Percentiles rank a stretch among this genome's conserved stretches.
phyloP scores from a whole-genome alignment of 208 protist species.

The Leishmania mexicana region DNA sequence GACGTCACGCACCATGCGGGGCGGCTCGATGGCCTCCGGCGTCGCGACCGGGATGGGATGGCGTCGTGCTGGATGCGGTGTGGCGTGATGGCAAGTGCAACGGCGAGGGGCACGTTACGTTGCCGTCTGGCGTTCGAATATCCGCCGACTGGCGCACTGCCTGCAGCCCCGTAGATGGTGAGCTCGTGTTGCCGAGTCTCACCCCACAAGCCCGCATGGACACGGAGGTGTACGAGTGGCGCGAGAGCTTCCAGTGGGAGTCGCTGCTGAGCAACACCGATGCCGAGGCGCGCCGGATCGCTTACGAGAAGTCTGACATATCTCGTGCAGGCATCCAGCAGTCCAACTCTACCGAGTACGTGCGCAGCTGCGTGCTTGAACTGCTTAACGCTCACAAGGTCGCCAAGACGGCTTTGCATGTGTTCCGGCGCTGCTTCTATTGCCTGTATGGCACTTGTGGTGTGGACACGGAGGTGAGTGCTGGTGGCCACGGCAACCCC shows the following conservation, averaged over 20 bases:
- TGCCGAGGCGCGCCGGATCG: constrained; percentile 24
- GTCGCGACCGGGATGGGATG: constrained; percentile 30
- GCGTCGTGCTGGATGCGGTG: constrained; percentile 66
- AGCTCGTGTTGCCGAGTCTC: constrained; percentile 41
- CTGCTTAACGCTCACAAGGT: constrained; percentile 46
- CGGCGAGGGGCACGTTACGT: constrained; percentile 69
- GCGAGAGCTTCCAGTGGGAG: constrained; percentile 84
- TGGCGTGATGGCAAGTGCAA: constrained; percentile 61
- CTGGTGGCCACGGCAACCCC: constrained; percentile 33
- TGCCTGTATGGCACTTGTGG: constrained; percentile 85
- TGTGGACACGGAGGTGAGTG: constrained; percentile 44
- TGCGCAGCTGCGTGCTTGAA: constrained; percentile 42
- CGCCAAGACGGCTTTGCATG: constrained; percentile 44
- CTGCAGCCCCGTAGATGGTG: constrained; percentile 43
- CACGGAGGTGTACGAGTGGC: constrained; percentile 44
- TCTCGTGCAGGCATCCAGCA: constrained; percentile 20
- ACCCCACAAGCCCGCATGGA: constrained; percentile 20
- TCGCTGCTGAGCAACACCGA: constrained; percentile 46
- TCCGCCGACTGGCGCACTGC: constrained; percentile 68
- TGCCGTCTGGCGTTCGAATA: constrained; percentile 58
- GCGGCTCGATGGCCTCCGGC: constrained; percentile 21
- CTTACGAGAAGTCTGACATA: constrained; percentile 5
- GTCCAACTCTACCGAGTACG: constrained; percentile 49
- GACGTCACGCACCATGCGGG: background rate
- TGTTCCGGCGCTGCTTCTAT: constrained; percentile 88